phyloP scores from a whole-genome alignment of 1,139 yeast species.

The Blastobotrys buckinghamii region DNA sequence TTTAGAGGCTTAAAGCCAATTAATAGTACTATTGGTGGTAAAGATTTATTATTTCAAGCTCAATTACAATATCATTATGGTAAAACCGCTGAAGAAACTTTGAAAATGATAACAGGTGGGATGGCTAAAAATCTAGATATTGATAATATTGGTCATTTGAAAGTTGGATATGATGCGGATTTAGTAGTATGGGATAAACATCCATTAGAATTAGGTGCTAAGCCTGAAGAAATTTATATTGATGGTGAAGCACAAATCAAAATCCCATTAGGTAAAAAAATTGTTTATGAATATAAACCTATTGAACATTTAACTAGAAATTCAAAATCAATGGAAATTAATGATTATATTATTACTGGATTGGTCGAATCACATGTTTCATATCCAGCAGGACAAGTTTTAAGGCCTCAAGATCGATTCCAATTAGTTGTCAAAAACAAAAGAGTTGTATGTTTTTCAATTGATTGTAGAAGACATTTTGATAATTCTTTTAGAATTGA shows the following conservation, averaged over 20 bases:
- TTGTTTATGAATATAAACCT: not conserved
- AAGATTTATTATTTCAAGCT: slow-evolving; percentile 7
- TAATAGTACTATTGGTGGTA: slow-evolving; percentile 1
- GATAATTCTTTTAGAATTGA: not conserved
- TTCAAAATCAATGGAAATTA: not conserved
- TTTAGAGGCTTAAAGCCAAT: slow-evolving; percentile 4
- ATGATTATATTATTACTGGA: slow-evolving; percentile 5
- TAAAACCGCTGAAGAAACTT: slow-evolving; percentile 5
- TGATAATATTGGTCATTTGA: slow-evolving; percentile 14
- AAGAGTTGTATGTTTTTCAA: slow-evolving; percentile 4
- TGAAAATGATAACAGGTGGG: slow-evolving; percentile 16
- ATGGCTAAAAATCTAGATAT: slow-evolving; percentile 15
- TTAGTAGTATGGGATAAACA: slow-evolving; percentile 18
- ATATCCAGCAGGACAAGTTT: slow-evolving; percentile 4
- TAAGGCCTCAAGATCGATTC: slow-evolving; percentile 8
- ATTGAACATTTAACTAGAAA: not conserved
- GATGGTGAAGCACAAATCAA: slow-evolving; percentile 11
- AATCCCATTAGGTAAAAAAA: not conserved
- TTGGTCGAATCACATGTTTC: slow-evolving; percentile 8
- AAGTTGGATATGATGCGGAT: slow-evolving; percentile 18
- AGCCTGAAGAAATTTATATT: slow-evolving; percentile 16
- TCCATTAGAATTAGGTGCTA: slow-evolving; percentile 16
- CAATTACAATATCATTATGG: slow-evolving; percentile 5
- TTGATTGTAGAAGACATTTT: slow-evolving; percentile 9
- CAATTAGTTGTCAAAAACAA: slow-evolving; percentile 4